Evolutionary conservation across 2,329 filamentous ascomycete genomes (phyloP), one percentile per base, ranked within the genome.

Genomic region (Aspergillus aculeatinus): DNA sequence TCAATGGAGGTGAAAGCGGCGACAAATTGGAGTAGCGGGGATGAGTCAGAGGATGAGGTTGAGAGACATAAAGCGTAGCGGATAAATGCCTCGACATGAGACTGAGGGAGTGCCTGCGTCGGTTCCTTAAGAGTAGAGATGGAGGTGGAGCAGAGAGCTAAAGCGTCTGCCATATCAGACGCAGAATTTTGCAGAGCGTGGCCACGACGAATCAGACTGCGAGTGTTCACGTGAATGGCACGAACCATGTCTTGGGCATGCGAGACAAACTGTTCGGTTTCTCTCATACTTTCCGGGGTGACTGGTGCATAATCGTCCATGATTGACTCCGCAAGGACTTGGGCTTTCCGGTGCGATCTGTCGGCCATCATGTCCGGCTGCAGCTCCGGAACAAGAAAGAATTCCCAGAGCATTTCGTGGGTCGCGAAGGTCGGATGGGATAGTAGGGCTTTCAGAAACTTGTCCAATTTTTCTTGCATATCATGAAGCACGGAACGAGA

Each of bases 351-450:
- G 58, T 87, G 87, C 64, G 91, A 96, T 53, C 95, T 87, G 74
- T 96, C 89, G 56, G 91, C 89, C 83, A 98, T 94, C 85, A 93
- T 92, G 21, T 92, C 87, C 0, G 91, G 85, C 72, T 96, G 91
- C 53, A 99, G 86, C 67, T 99, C 95, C 1, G 95, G 95, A 12
- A 99, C 93, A 0, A 99, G 83, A 76, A 99, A 96, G 78, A 99
- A 99, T 70, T 99, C 95, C 96, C 95, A 99, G 2, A 99, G 83
- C 84, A 98, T 92, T 78, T 99, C 95, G 71, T 99, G 96, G 0
- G 91, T 96, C 0, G 92, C 86, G 72, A 99, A 97, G 0, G 95
- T 98, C 3, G 94, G 90, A 71, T 99, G 95, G 9, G 86, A 83
- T 27, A 99, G 83, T 64, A 99, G 83, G 19, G 92, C 91, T 65